Evolutionary conservation across 1,284 basidiomycete genomes (phyloP).

Genomic region (Apiotrichum brassicae): DNA sequence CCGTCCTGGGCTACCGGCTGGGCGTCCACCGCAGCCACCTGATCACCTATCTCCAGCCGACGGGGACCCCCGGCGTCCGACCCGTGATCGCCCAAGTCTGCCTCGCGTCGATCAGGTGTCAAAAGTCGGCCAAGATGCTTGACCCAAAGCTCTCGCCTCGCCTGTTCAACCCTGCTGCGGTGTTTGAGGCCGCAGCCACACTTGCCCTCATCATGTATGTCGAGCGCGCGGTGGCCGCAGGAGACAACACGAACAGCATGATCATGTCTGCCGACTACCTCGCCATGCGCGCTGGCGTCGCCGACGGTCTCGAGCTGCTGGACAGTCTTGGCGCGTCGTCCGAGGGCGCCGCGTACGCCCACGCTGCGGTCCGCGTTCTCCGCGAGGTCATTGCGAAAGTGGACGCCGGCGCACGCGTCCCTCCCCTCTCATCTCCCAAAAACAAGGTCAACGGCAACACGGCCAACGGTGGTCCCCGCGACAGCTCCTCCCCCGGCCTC

Average conservation of each 20-base stretch:
- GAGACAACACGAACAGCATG: slow-evolving; percentile 2
- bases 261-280: slow-evolving; percentile 23
- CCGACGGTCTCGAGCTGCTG: slow-evolving; percentile 36
- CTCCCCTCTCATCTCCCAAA: not conserved
- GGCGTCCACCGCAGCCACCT: slow-evolving; percentile 38
- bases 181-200: slow-evolving; percentile 37
- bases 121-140: slow-evolving; percentile 37
- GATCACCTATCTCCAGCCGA: slow-evolving; percentile 28
- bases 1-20: slow-evolving; percentile 31
- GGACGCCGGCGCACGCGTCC: slow-evolving; percentile 12
- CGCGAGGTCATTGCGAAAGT: slow-evolving; percentile 22
- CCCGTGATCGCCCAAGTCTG: slow-evolving; percentile 32
- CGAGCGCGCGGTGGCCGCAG: slow-evolving; percentile 24
- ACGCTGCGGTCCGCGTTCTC: slow-evolving; percentile 29
- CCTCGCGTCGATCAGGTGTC: slow-evolving; percentile 30
- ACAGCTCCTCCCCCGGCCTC: not conserved
- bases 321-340: slow-evolving; percentile 25
- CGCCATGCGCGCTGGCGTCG: slow-evolving; percentile 29
- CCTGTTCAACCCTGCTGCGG: slow-evolving; percentile 30
- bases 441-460: slow-evolving; percentile 7
- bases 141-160: slow-evolving; percentile 36
- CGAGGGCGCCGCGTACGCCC: slow-evolving; percentile 20
- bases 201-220: slow-evolving; percentile 36
- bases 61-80: slow-evolving; percentile 22
- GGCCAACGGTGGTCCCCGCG: slow-evolving; percentile 1